These are phyloP conservation scores for Berberis vulgaris DNA, from an alignment of 164 flowering plant genomes.

Conservation along the genomic window DNA sequence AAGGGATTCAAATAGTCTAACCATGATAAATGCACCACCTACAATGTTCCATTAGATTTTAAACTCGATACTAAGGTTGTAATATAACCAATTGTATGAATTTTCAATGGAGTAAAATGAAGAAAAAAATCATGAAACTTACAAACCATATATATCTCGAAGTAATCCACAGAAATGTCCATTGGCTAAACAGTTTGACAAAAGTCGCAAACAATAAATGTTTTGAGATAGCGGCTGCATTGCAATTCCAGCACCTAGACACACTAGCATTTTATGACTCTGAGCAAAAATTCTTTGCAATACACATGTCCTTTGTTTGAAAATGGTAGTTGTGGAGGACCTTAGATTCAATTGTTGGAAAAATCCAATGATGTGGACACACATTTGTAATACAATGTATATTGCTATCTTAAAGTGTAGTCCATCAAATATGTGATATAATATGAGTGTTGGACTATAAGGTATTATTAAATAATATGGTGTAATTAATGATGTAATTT, in stretches of 20 bases:
- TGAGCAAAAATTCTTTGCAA: neutral
- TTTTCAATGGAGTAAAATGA: neutral
- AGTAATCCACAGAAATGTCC: constrained; percentile 67
- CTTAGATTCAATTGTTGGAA: neutral
- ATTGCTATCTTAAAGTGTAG: too few relatives aligned
- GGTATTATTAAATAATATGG: too few relatives aligned
- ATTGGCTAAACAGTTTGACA: constrained; percentile 75
- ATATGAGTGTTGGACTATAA: too few relatives aligned
- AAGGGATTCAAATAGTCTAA: too few relatives aligned
- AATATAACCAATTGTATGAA: neutral
- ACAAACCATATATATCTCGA: constrained; percentile 81
- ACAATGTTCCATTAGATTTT: too few relatives aligned
- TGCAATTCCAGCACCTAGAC: constrained; percentile 55
- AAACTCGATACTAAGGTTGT: too few relatives aligned
- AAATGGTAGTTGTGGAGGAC: neutral
- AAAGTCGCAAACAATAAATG: constrained; percentile 51
- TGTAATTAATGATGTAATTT: too few relatives aligned
- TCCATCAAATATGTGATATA: too few relatives aligned
- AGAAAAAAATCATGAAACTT: constrained; percentile 14
- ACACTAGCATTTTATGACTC: neutral
- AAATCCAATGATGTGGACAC: too few relatives aligned
- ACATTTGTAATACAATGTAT: too few relatives aligned
- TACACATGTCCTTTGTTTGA: neutral
- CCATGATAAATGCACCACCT: too few relatives aligned
- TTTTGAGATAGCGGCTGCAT: constrained; percentile 17